Percentiles rank a stretch among this genome's conserved stretches.
phyloP scores from a whole-genome alignment of 805 yeast species.

The Saitoella complicata region DNA sequence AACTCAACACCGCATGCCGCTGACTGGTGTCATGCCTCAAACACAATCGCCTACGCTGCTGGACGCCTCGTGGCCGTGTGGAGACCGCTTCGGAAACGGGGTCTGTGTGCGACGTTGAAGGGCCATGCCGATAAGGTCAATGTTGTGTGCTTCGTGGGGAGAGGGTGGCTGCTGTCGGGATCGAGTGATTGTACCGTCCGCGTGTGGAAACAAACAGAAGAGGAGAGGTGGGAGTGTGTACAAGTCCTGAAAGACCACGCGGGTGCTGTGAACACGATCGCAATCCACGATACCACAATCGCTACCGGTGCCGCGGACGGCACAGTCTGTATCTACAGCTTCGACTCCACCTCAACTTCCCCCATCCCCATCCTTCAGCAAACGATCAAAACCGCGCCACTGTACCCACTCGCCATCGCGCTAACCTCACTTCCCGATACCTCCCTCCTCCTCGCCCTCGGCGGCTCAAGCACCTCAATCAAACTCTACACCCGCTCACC shows the following conservation, averaged over 20 bases:
- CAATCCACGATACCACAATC: conserved; percentile 29
- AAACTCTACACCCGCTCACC: conserved; percentile 1
- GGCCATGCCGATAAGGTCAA: conserved; percentile 49
- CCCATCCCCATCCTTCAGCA: conserved; percentile 4
- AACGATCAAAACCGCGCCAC: conserved; percentile 13
- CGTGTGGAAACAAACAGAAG: conserved; percentile 35
- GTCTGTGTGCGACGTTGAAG: conserved; percentile 41
- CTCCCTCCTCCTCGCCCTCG: conserved; percentile 38
- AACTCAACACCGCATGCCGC: too few relatives aligned
- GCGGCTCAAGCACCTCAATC: conserved; percentile 40
- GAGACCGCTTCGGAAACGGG: conserved; percentile 14
- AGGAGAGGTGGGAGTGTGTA: conserved; percentile 4
- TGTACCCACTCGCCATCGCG: conserved; percentile 31
- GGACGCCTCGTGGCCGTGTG: too few relatives aligned
- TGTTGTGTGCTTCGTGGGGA: conserved; percentile 42
- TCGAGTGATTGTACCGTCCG: conserved; percentile 50
- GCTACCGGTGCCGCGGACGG: conserved; percentile 56
- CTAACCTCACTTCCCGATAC: conserved; percentile 18
- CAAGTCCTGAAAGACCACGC: conserved; percentile 27
- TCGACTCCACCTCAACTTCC: conserved; percentile 6
- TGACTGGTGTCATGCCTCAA: too few relatives aligned
- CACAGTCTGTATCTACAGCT: conserved; percentile 34
- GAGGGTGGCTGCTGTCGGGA: conserved; percentile 34
- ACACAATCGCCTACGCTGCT: too few relatives aligned
- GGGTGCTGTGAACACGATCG: conserved; percentile 40